These are phyloP conservation scores for Fragaria nilgerrensis DNA, from an alignment of 306 rosid species.

Conservation along the genomic window DNA sequence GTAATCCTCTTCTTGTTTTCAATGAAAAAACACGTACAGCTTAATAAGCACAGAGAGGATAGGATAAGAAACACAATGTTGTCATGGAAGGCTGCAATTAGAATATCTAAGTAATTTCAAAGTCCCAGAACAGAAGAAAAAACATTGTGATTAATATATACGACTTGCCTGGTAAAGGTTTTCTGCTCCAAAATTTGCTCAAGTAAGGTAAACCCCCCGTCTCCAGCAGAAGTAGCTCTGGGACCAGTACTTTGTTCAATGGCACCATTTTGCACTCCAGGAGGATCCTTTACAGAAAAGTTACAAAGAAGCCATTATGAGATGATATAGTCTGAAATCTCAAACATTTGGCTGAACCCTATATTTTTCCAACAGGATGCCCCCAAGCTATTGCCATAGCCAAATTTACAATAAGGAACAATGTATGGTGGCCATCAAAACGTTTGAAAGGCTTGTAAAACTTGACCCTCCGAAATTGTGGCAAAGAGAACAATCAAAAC, in stretches of 20 bases:
- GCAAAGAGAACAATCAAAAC: background rate
- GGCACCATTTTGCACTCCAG: constrained; percentile 39
- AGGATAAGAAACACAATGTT: background rate
- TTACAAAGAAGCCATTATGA: constrained; percentile 21
- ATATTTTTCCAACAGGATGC: no score
- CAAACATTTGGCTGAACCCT: no score
- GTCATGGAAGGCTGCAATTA: background rate
- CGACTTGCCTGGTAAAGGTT: constrained; percentile 72
- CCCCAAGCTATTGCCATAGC: no score
- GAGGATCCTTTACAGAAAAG: constrained; percentile 36
- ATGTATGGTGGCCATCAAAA: no score
- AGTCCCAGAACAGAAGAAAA: background rate
- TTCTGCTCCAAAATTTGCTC: constrained; percentile 81
- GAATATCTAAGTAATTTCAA: background rate
- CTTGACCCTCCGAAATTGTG: no score
- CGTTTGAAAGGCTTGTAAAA: no score
- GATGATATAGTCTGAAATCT: background rate
- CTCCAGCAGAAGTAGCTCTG: constrained; percentile 38
- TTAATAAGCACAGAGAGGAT: background rate
- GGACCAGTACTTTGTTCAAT: constrained; percentile 36
- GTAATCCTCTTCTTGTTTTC: background rate
- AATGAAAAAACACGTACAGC: background rate
- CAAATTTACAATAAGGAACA: no score
- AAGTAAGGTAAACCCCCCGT: constrained; percentile 57
- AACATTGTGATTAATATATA: background rate